Evolutionary conservation across 2,329 filamentous ascomycete species (phyloP), one percentile per base, ranked within the genome.

Genomic region (Aschersonia sp.): DNA sequence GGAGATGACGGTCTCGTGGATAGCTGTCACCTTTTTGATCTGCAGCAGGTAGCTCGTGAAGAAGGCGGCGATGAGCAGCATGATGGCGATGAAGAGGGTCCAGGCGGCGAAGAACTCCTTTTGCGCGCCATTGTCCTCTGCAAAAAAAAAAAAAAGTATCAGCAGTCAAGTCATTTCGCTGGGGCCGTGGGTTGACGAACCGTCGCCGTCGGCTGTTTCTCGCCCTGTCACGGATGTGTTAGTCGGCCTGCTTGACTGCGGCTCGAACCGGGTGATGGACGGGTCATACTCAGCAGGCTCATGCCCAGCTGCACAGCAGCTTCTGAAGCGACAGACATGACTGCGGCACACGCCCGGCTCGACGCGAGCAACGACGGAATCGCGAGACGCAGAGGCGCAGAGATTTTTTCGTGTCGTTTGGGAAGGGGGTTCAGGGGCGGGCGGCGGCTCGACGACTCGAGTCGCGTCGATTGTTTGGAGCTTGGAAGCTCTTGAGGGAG

Each of bases 41-140:
- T 97, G 90, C 51, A 98, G 77, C 56, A 94, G 84, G 69, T 98
- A 98, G 73, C 89, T 96, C 43, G 88, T 94, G 66, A 97, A 94
- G 58, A 98, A 86, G 52, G 92, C 90, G 55, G 85, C 78, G 56
- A 97, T 95, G 58, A 98, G 81, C 57, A 98, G 80, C 69, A 87
- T 78, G 58, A 98, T 95, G 57, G 94, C 80, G 60, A 98, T 98
- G 68, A 96, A 95, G 55, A 98, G 81, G 32, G 90, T 89, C 88
- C 87, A 96, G 70, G 92, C 96, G 58, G 89, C 85, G 62, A 88
- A 87, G 54, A 95, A 85, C 71, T 98, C 92, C 72, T 94, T 89
- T 66, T 94, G 80, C 44, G 86, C 84, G 42, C 87, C 83, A 65
- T 95, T 87, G 51, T 82, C 78, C 57, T 81, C 79, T 78, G 55